Percentiles rank a stretch among this genome's conserved stretches.
Evolutionary conservation across 495 filamentous ascomycete genomes (phyloP).

Genomic region (Lophiotrema nucula): DNA sequence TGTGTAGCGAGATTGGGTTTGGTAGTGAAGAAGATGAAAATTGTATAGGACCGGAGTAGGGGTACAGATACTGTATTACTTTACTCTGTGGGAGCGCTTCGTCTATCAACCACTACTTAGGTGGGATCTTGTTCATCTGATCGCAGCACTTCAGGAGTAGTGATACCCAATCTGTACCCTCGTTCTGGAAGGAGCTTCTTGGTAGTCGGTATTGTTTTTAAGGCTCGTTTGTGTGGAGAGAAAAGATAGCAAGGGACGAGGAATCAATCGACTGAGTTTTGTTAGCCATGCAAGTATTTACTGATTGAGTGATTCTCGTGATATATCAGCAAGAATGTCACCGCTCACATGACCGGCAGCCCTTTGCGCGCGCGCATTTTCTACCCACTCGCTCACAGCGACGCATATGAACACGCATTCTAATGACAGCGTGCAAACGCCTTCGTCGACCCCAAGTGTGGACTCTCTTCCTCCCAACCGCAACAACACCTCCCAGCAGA

Average conservation of each 20-base stretch:
- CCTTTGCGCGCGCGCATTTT: background rate
- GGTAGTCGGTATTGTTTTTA: too few relatives aligned
- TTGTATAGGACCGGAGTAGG: background rate
- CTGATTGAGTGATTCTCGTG: background rate
- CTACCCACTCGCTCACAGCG: background rate
- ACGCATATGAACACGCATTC: too few relatives aligned
- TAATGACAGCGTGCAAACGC: background rate
- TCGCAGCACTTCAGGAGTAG: background rate
- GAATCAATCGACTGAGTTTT: too few relatives aligned
- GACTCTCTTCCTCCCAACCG: background rate
- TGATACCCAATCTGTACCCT: background rate
- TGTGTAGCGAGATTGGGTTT: background rate
- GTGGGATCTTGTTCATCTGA: background rate
- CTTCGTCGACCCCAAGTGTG: background rate
- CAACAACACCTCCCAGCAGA: background rate
- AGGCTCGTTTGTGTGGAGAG: too few relatives aligned
- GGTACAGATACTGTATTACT: background rate
- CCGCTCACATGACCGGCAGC: background rate
- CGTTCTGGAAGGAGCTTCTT: too few relatives aligned
- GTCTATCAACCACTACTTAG: too few relatives aligned
- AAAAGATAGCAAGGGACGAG: background rate
- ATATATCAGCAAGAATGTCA: background rate
- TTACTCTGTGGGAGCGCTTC: too few relatives aligned
- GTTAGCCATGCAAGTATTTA: background rate
- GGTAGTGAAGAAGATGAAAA: background rate